Base-by-base conservation (phyloP, 345 rosid species). In the Mallotus nudiflorus region DNA sequence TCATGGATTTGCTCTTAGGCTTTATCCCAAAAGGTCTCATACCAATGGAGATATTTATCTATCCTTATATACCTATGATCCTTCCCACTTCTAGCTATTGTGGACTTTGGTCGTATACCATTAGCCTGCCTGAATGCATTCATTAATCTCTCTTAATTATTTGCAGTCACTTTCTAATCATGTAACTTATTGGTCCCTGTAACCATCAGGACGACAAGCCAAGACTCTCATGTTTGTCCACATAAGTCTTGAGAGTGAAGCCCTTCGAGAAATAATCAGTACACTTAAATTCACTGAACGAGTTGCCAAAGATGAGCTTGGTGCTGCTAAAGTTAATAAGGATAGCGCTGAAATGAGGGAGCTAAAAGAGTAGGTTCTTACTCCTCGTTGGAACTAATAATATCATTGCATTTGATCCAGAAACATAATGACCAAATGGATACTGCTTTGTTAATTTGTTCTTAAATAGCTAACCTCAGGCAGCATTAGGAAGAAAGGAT, bases 161-260 rank as follows among this genome's bases (percentile, higher is more conserved):
- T 31, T 70, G 25, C 39, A 69, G 14, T 58, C 20, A 16, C 18
- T 24, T 48, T 13, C 37, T 29, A 19, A 14, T 40, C 15, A 18
- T 46, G 16, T 18, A n/a, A n/a, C n/a, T n/a, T 33, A 28, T 6
- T 70, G 49, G 7, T 70, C 48, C 54, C 24, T 15, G n/a, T 40
- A 18, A 68, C 28, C 74, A 19, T 10, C 67, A 77, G 81, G 81
- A 20, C 77, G 81, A 40, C 77, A 77, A 31, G 81, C 81, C 7
- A 77, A 77, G 73, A 73, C 77, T 9, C 81, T 77, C 48, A 77
- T 77, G 81, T 77, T 77, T 50, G 81, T 77, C 35, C 81, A 77
- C 70, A 64, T 77, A 56, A 77, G 81, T 49, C 81, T 77, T 4
- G 81, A 77, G 54, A 27, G 49, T 49, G 81, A 77, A 62, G 74